Conservation (phyloP, 2,329 filamentous ascomycete genomes). For the Aulographum hederae region DNA sequence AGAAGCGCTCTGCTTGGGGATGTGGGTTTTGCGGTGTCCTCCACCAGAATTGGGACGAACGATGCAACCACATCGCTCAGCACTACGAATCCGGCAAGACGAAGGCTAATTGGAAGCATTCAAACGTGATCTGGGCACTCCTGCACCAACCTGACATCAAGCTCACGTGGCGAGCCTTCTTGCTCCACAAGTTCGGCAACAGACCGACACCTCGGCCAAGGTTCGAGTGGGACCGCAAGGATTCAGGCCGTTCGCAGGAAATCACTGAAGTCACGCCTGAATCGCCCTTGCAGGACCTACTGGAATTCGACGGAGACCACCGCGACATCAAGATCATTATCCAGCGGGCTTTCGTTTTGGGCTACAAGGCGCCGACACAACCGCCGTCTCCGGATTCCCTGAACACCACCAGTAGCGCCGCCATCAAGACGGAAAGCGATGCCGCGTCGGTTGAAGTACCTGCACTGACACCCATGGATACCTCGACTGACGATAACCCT, state of each 20-base stretch:
- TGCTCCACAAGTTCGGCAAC: slow-evolving; percentile 34
- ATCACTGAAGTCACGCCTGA: too few species aligned
- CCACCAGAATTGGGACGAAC: slow-evolving; percentile 43
- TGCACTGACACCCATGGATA: too few species aligned
- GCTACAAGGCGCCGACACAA: too few species aligned
- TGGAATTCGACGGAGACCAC: slow-evolving; percentile 4
- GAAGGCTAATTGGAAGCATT: slow-evolving; percentile 50
- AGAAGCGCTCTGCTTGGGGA: slow-evolving; percentile 48
- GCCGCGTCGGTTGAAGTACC: too few species aligned
- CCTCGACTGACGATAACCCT: too few species aligned
- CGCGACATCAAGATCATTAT: slow-evolving; percentile 3
- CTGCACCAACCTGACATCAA: slow-evolving; percentile 47
- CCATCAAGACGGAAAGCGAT: too few species aligned
- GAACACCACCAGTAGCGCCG: too few species aligned
- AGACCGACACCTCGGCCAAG: slow-evolving; percentile 25
- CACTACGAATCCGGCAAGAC: slow-evolving; percentile 47
- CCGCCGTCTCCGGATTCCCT: too few species aligned
- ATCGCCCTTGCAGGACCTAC: slow-evolving; percentile 4
- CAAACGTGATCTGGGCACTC: slow-evolving; percentile 47
- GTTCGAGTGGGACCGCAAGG: slow-evolving; percentile 44
- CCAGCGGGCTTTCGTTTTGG: slow-evolving; percentile 3
- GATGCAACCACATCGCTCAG: slow-evolving; percentile 49
- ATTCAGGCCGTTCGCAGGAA: slow-evolving; percentile 4
- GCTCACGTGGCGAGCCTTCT: slow-evolving; percentile 42
- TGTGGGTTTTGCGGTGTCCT: slow-evolving; percentile 50